A percentile compares a stretch with the other conserved stretches of the same genome.
These are phyloP conservation scores for Aristolochia contorta DNA, from an alignment of 164 flowering plant species.

Conservation along the genomic window DNA sequence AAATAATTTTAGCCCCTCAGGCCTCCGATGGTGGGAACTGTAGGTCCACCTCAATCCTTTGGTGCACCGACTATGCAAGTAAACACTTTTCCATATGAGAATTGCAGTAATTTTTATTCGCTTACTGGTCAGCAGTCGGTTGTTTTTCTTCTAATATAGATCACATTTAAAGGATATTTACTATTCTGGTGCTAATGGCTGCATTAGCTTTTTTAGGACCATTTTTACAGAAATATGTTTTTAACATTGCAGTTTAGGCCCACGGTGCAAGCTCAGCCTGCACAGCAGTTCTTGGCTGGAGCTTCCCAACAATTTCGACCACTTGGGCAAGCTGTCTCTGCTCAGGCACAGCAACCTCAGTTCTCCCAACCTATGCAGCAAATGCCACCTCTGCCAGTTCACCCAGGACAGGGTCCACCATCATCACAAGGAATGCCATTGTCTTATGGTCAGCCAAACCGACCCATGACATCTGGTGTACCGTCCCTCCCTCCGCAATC, in stretches of 20 bases:
- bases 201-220: background rate
- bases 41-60: slow-evolving; percentile 48
- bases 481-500: slow-evolving; percentile 28
- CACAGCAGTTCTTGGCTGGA: slow-evolving; percentile 43
- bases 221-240: background rate
- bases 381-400: slow-evolving; percentile 47
- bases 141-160: background rate
- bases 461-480: slow-evolving; percentile 40
- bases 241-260: slow-evolving; percentile 61
- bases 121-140: background rate
- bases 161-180: background rate
- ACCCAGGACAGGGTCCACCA: slow-evolving; percentile 45
- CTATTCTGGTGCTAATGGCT: background rate
- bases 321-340: slow-evolving; percentile 39
- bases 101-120: background rate
- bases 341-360: slow-evolving; percentile 51
- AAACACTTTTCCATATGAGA: slow-evolving; percentile 8
- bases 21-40: slow-evolving; percentile 45
- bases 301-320: slow-evolving; percentile 59
- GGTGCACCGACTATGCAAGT: slow-evolving; percentile 58
- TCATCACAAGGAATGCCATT: slow-evolving; percentile 48
- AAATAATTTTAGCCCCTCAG: slow-evolving; percentile 34
- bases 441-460: slow-evolving; percentile 42
- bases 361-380: slow-evolving; percentile 71
- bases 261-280: slow-evolving; percentile 43